Evolutionary conservation across 805 yeast genomes (phyloP), one percentile per base, ranked within the genome.

Genomic region (Kodamaea leandrae): DNA sequence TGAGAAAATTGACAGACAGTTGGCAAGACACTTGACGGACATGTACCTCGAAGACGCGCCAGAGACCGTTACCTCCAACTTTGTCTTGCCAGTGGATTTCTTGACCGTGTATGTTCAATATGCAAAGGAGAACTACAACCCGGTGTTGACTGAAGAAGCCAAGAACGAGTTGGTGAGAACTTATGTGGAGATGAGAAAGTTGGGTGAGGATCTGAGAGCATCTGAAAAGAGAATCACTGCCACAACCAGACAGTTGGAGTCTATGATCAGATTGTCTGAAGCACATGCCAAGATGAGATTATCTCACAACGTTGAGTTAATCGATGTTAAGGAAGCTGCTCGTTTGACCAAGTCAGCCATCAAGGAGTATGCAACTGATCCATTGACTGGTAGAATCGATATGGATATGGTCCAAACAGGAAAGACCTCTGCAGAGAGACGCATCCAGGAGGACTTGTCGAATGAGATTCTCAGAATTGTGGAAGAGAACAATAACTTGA

Each of bases 321-420:
- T 72, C 20, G 99, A 93, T 61, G 99, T 93, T 4, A 73, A 75
- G 45, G 99, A 93, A 60, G 96, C 98, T 0, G 97, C 90, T 2
- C 77, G 99, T 50, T 72, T 93, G 50, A 93, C 91, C 58, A 82
- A 85, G 53, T 78, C 95, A 3, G 99, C 99, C 10, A 86, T 93
- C 50, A 93, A 93, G 61, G 98, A 93, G 49, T 93, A 93, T 60
- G 99, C 99, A 12, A 93, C 96, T 2, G 99, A 93, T 66, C 99
- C 99, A 17, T 71, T 83, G 25, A 91, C 99, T 0, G 99, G 99
- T 21, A 78, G 93, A 54, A 93, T 93, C 50, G 99, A 93, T 60
- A 89, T 93, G 96, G 96, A 89, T 60, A 72, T 93, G 59, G 90
- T 93, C 20, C 97, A 91, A 66, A 93, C 98, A 0, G 99, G 98